Conservation (phyloP, 2,329 filamentous ascomycete genomes). For the Ampelomyces quisqualis region DNA sequence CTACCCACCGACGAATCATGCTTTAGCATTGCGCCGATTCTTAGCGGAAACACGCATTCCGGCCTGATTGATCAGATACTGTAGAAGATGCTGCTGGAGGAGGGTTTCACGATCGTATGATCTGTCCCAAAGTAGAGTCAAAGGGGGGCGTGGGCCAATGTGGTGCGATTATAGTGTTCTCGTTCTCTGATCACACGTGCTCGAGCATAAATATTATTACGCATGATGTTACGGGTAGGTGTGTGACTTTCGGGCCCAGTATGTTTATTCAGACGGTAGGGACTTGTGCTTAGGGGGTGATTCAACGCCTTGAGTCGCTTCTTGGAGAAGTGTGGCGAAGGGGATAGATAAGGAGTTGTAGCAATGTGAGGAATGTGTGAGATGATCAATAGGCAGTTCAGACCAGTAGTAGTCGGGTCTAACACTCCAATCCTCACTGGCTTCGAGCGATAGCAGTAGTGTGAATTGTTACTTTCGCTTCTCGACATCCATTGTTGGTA, state of each 20-base stretch:
- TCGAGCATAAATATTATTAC: slow-evolving; percentile 5
- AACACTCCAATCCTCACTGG: slow-evolving; percentile 9
- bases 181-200: slow-evolving; percentile 9
- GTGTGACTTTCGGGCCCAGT: slow-evolving; percentile 12
- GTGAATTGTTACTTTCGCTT: too few relatives aligned
- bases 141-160: not conserved
- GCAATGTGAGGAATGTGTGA: not conserved
- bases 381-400: not conserved
- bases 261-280: slow-evolving; percentile 14
- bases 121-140: too few relatives aligned
- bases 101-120: too few relatives aligned
- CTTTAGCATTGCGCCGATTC: slow-evolving; percentile 14
- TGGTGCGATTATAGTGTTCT: slow-evolving; percentile 5
- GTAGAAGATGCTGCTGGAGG: slow-evolving; percentile 6
- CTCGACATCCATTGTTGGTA: too few relatives aligned
- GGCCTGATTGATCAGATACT: slow-evolving; percentile 2
- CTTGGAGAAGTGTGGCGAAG: not conserved
- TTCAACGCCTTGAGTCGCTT: not conserved
- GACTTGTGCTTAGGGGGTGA: slow-evolving; percentile 10
- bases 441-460: too few relatives aligned
- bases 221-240: slow-evolving; percentile 5
- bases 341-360: not conserved
- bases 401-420: slow-evolving; percentile 3
- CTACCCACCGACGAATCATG: slow-evolving; percentile 18
- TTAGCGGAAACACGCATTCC: slow-evolving; percentile 16